Conservation (phyloP, 2,329 filamentous ascomycete species). For the Pseudogymnoascus sp. region DNA sequence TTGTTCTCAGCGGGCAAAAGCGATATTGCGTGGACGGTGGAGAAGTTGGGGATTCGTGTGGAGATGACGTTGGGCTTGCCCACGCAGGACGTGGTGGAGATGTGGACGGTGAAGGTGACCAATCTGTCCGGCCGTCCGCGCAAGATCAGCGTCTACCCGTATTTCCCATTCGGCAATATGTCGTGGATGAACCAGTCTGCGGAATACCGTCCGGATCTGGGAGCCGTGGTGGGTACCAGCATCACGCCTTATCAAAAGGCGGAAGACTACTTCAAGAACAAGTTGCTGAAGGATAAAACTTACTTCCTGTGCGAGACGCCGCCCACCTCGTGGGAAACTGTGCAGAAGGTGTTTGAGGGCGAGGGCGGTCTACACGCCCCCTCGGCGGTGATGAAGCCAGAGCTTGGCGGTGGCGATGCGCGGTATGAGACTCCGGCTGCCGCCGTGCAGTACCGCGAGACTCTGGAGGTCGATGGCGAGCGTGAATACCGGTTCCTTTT, state of each 20-base stretch:
- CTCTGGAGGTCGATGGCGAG: constrained; percentile 36
- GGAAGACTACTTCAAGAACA: constrained; percentile 52
- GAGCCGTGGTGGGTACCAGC: constrained; percentile 45
- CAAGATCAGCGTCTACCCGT: constrained; percentile 48
- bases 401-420: constrained; percentile 43
- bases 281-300: constrained; percentile 50
- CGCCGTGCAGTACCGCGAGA: constrained; percentile 45
- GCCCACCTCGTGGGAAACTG: constrained; percentile 48
- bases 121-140: constrained; percentile 42
- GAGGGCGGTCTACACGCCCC: constrained; percentile 50
- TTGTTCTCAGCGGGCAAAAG: constrained; percentile 50
- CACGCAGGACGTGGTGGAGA: constrained; percentile 48
- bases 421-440: constrained; percentile 51
- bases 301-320: constrained; percentile 49
- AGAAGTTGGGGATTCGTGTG: constrained; percentile 45
- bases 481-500: constrained; percentile 49
- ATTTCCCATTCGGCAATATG: constrained; percentile 55
- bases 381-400: constrained; percentile 35
- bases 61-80: constrained; percentile 48
- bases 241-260: constrained; percentile 54
- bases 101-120: constrained; percentile 49
- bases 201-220: constrained; percentile 43
- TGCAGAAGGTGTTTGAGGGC: constrained; percentile 48
- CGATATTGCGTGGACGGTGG: constrained; percentile 48
- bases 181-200: constrained; percentile 57